These are phyloP conservation scores for Phaeodactylum tricornutum DNA, from an alignment of 108 stramenopile genomes.

Conservation along the genomic window DNA sequence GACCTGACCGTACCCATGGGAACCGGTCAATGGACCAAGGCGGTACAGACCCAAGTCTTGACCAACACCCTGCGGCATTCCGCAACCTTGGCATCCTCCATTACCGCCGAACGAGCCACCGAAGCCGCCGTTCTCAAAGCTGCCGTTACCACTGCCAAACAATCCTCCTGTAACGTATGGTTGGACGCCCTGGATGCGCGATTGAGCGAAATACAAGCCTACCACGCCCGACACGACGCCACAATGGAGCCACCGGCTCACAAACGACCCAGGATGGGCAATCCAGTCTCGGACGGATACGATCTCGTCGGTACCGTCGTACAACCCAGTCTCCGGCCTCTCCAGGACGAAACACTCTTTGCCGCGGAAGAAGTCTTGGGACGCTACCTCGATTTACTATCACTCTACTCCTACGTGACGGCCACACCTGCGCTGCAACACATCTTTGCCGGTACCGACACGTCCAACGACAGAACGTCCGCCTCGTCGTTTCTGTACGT, in stretches of 20 bases:
- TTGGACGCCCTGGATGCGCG: slow-evolving; percentile 46
- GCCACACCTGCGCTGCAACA: slow-evolving; percentile 9
- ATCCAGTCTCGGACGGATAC: slow-evolving; percentile 73
- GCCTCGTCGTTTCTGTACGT: slow-evolving; percentile 8
- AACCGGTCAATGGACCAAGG: slow-evolving; percentile 48
- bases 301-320: slow-evolving; percentile 49
- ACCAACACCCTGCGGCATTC: slow-evolving; percentile 23
- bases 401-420: slow-evolving; percentile 26
- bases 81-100: slow-evolving; percentile 18
- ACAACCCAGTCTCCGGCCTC: neutral
- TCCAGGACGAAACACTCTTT: slow-evolving; percentile 12
- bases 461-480: neutral
- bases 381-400: slow-evolving; percentile 63
- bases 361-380: slow-evolving; percentile 71
- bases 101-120: slow-evolving; percentile 18
- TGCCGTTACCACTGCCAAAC: slow-evolving; percentile 8
- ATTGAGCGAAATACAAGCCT: slow-evolving; percentile 47
- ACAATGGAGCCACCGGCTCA: neutral
- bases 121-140: slow-evolving; percentile 13
- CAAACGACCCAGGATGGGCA: slow-evolving; percentile 52
- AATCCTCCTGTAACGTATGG: slow-evolving; percentile 14
- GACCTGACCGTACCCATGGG: slow-evolving; percentile 30
- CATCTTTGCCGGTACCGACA: slow-evolving; percentile 3
- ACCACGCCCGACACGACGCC: slow-evolving; percentile 47
- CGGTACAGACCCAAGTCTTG: slow-evolving; percentile 29